phyloP scores from a whole-genome alignment of 2,329 filamentous ascomycete species.

The Penicillium sp. region DNA sequence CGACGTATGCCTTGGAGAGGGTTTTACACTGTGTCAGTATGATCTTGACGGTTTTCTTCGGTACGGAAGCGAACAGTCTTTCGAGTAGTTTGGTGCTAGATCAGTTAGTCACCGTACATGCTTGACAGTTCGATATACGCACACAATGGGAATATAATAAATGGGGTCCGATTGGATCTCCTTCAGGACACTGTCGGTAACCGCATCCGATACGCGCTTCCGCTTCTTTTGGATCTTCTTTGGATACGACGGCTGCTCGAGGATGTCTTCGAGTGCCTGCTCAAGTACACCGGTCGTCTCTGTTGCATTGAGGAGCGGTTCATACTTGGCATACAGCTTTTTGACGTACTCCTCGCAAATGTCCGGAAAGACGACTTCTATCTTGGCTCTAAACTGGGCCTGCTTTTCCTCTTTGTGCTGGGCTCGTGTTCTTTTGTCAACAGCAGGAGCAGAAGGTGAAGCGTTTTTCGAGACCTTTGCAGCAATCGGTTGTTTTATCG shows the following conservation, averaged over 20 bases:
- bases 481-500: not conserved
- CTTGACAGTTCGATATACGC: too few relatives aligned
- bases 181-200: not conserved
- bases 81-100: constrained; percentile 26
- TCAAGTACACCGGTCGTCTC: constrained; percentile 8
- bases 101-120: too few relatives aligned
- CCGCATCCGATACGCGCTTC: constrained; percentile 11
- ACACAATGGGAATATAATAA: constrained; percentile 19
- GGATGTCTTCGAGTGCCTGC: constrained; percentile 41
- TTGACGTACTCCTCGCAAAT: constrained; percentile 42
- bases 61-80: constrained; percentile 35
- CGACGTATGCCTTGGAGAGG: constrained; percentile 26
- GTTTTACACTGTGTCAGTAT: constrained; percentile 28
- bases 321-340: constrained; percentile 29
- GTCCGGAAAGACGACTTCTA: constrained; percentile 46
- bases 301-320: not conserved
- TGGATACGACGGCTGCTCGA: constrained; percentile 41
- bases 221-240: constrained; percentile 39
- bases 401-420: not conserved
- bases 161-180: constrained; percentile 15
- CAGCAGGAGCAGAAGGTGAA: not conserved
- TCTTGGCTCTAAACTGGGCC: constrained; percentile 16
- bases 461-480: not conserved
- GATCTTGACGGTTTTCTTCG: constrained; percentile 34
- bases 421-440: not conserved